Percentiles rank a stretch among this genome's conserved stretches.
phyloP scores from a whole-genome alignment of 179 eudicot genomes.

The Actinidia arguta region DNA sequence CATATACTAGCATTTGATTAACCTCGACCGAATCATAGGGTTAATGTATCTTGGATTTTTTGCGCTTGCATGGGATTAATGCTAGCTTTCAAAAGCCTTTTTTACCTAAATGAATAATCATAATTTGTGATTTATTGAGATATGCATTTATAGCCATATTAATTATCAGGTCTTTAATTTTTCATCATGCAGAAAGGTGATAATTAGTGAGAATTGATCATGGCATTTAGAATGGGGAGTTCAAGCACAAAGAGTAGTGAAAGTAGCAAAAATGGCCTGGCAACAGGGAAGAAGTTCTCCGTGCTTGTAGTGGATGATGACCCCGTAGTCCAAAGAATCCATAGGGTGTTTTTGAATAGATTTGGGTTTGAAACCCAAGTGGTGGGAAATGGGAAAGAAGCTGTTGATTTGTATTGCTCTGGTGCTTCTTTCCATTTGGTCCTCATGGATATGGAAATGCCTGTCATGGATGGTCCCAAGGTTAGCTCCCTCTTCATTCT shows the following conservation, averaged over 20 bases:
- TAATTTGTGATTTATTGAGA: neutral
- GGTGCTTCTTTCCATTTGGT: conserved; percentile 36
- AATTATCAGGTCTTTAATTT: neutral
- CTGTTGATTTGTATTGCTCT: conserved; percentile 25
- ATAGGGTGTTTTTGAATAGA: conserved; percentile 12
- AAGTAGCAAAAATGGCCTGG: neutral
- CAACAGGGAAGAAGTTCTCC: neutral
- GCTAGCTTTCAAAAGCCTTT: neutral
- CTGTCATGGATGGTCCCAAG: conserved; percentile 40
- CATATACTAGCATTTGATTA: neutral
- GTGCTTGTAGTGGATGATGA: conserved; percentile 25
- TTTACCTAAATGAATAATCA: neutral
- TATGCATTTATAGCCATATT: neutral
- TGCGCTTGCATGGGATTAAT: too few species aligned
- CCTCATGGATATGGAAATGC: conserved; percentile 47
- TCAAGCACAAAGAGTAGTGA: conserved; percentile 6
- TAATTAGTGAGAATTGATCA: neutral
- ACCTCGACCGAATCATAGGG: neutral
- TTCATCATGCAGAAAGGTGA: neutral
- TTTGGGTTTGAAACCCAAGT: conserved; percentile 28
- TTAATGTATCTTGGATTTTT: too few species aligned
- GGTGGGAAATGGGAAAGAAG: conserved; percentile 41
- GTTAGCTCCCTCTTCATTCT: neutral
- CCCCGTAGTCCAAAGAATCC: conserved; percentile 17
- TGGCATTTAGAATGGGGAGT: neutral